Percentiles rank a stretch among this genome's conserved stretches.
These are phyloP conservation scores for Ceratocystis variospora DNA, from an alignment of 2,329 filamentous ascomycete species.

Conservation along the genomic window DNA sequence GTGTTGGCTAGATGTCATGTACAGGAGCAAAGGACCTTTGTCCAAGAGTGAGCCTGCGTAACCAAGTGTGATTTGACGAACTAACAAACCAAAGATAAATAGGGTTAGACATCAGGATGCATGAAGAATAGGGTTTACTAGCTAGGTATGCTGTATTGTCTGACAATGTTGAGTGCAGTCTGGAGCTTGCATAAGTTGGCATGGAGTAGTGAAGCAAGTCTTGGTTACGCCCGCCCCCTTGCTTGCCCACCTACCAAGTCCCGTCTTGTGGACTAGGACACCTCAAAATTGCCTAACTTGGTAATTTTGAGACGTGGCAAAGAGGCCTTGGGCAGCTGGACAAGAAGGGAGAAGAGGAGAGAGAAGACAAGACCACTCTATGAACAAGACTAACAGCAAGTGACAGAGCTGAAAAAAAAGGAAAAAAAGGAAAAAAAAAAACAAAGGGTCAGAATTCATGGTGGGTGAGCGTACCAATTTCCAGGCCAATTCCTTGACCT, in stretches of 20 bases:
- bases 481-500: conserved; percentile 2
- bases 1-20: conserved; percentile 6
- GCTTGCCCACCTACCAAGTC: neutral
- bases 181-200: neutral
- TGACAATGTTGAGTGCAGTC: neutral
- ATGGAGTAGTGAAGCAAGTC: neutral
- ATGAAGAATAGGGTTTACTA: neutral
- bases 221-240: too few species aligned
- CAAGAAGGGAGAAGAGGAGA: neutral
- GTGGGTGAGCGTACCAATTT: neutral
- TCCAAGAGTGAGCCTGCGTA: neutral
- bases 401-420: neutral
- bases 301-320: neutral
- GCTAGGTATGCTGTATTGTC: neutral
- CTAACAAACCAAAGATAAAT: neutral
- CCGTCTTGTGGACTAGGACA: neutral
- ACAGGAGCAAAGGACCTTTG: neutral
- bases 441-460: neutral
- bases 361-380: neutral
- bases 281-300: neutral
- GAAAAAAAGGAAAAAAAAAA: neutral
- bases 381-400: neutral
- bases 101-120: neutral
- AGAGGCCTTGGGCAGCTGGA: neutral
- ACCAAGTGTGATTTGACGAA: conserved; percentile 7